Evolutionary conservation across 768 basidiomycete species (phyloP), one percentile per base, ranked within the genome.

Genomic region (Serendipita vermifera): DNA sequence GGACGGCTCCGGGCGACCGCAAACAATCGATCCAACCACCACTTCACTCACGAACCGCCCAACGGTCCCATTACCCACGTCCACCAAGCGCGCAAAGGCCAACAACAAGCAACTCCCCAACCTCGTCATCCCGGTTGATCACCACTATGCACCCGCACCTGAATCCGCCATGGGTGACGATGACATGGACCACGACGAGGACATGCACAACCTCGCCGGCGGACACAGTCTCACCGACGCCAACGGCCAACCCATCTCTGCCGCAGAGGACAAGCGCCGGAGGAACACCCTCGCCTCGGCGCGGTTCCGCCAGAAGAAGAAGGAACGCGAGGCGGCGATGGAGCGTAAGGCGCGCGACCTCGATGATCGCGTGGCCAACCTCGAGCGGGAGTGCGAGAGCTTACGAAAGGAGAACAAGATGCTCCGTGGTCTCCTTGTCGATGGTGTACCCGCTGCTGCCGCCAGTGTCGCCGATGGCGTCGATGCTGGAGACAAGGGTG

Each of bases 241-340:
- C 33, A 46, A 38, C 55, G 48, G 55, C 14, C 67, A 67, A 5
- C 55, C 70, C 0, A 20, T 80, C 2, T 77, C 77, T 5, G 72
- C 82, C 3, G 68, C 83, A 0, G 91, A 94, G 68, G 91, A 94
- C 69, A 94, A 94, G 66, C 83, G 91, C n/a, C 77, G 90, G 57
- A 74, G 91, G 41, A 96, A 96, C 67, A 96, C 91, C 0, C 88
- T 88, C 1, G 91, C 91, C 0, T 89, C 86, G 55, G 91, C 91
- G 31, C 85, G 91, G 5, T 96, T 96, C 76, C 78, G 91, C 58
- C 69, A 90, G 64, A 96, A 94, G 77, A 96, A 96, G 76, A 96
- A 96, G 74, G 89, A 93, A 69, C 77, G 92, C 13, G 92, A 96
- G 71, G 83, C 80, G 2, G 91, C 92, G 14, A 73, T 94, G 20